A percentile compares a stretch with the other conserved stretches of the same genome.
Evolutionary conservation across 2,329 filamentous ascomycete species (phyloP).

Genomic region (Beauveria sp.): DNA sequence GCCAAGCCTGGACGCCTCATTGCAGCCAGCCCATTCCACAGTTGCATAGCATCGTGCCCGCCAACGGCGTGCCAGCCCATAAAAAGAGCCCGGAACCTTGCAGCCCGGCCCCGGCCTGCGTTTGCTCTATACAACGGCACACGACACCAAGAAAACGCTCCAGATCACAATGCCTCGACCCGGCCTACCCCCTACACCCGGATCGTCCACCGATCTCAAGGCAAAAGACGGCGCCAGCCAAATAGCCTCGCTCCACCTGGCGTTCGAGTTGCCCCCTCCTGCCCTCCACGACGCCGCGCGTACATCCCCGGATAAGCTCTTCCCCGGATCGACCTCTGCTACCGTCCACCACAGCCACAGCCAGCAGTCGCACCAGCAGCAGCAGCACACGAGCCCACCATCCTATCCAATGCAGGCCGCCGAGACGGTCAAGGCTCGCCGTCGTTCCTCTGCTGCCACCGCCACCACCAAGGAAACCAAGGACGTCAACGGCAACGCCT

Average conservation of each 20-base stretch:
- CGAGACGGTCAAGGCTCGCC: constrained; percentile 45
- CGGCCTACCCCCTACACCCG: constrained; percentile 65
- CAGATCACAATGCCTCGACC: constrained; percentile 52
- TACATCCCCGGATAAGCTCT: constrained; percentile 28
- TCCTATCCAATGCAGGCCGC: constrained; percentile 40
- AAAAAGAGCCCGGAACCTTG: neutral
- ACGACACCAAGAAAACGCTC: neutral
- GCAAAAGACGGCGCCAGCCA: constrained; percentile 60
- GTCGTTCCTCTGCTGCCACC: constrained; percentile 40
- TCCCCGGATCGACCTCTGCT: neutral
- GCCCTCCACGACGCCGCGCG: constrained; percentile 50
- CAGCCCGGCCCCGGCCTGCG: neutral
- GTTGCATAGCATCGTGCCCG: neutral
- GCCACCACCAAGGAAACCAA: constrained; percentile 40
- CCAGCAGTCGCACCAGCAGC: constrained; percentile 14
- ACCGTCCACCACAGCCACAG: constrained; percentile 3
- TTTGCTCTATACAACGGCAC: neutral
- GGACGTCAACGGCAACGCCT: constrained; percentile 44
- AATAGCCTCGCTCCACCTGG: constrained; percentile 54
- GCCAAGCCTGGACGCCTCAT: neutral
- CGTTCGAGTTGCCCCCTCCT: constrained; percentile 71
- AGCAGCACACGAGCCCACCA: constrained; percentile 15
- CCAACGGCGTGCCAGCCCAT: neutral
- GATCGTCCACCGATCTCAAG: constrained; percentile 71
- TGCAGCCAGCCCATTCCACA: neutral